Evolutionary conservation across 768 basidiomycete species (phyloP).

Genomic region (Lactarius tabidus): DNA sequence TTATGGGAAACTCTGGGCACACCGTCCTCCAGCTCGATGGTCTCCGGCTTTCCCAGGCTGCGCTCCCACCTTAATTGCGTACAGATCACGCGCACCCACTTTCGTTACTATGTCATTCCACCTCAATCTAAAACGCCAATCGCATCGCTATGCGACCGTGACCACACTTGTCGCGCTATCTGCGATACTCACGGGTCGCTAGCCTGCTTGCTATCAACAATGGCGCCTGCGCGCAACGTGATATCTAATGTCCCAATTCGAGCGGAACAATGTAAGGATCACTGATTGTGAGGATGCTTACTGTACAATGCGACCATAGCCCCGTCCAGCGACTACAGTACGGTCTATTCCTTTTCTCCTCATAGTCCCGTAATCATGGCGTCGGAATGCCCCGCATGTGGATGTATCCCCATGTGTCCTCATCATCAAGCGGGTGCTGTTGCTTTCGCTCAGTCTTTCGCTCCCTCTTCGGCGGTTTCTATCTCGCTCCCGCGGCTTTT

Average conservation of each 20-base stretch:
- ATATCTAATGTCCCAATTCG: slow-evolving; percentile 8
- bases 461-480: neutral
- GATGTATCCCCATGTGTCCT: slow-evolving; percentile 3
- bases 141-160: slow-evolving; percentile 21
- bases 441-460: neutral
- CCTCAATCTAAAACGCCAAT: slow-evolving; percentile 14
- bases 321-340: neutral
- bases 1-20: slow-evolving; percentile 7
- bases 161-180: neutral
- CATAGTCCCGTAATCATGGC: slow-evolving; percentile 4
- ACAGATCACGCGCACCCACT: slow-evolving; percentile 1
- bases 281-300: slow-evolving; percentile 2
- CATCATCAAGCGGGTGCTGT: neutral
- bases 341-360: neutral
- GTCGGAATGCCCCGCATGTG: neutral
- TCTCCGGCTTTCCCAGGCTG: neutral
- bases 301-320: neutral
- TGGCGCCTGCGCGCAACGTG: slow-evolving; percentile 4
- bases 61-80: neutral
- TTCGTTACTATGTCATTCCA: neutral
- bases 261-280: slow-evolving; percentile 6
- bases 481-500: neutral
- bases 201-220: neutral
- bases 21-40: neutral
- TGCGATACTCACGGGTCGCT: neutral